phyloP scores from a whole-genome alignment of 495 filamentous ascomycete species.

The Xylaria intraflava region DNA sequence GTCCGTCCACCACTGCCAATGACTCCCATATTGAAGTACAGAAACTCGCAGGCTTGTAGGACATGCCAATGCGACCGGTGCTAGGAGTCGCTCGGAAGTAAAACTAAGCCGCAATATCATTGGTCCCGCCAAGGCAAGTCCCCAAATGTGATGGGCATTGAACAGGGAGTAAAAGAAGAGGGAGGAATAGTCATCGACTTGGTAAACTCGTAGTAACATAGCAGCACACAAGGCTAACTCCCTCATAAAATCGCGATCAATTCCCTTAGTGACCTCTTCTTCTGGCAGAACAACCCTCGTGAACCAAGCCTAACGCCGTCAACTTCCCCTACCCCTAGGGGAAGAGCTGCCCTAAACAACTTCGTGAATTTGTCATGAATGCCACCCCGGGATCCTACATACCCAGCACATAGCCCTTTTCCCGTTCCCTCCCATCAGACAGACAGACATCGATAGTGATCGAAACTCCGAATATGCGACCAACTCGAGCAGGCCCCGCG shows the following conservation, averaged over 20 bases:
- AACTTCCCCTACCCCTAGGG: not conserved
- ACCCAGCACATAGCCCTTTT: not conserved
- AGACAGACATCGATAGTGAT: not conserved
- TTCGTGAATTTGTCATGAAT: conserved; percentile 7
- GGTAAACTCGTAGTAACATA: not conserved
- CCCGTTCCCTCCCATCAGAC: not conserved
- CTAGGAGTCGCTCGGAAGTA: not conserved
- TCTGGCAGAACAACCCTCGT: not conserved
- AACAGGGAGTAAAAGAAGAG: not conserved
- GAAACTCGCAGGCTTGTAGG: not conserved
- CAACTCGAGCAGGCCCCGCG: not conserved
- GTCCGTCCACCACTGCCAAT: too few relatives aligned
- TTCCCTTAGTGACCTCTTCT: not conserved
- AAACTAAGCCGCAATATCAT: not conserved
- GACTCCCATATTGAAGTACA: not conserved
- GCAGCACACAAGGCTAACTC: not conserved
- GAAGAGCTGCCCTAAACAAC: not conserved
- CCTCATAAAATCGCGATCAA: not conserved
- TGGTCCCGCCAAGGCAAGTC: not conserved
- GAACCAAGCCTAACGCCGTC: conserved; percentile 8
- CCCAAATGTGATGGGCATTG: not conserved
- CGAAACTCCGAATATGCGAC: not conserved
- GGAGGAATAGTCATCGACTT: not conserved
- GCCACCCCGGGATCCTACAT: conserved; percentile 3
- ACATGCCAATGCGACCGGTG: not conserved